Evolutionary conservation across 164 flowering plant genomes (phyloP), one percentile per base, ranked within the genome.

Genomic region (Echeveria elegans): DNA sequence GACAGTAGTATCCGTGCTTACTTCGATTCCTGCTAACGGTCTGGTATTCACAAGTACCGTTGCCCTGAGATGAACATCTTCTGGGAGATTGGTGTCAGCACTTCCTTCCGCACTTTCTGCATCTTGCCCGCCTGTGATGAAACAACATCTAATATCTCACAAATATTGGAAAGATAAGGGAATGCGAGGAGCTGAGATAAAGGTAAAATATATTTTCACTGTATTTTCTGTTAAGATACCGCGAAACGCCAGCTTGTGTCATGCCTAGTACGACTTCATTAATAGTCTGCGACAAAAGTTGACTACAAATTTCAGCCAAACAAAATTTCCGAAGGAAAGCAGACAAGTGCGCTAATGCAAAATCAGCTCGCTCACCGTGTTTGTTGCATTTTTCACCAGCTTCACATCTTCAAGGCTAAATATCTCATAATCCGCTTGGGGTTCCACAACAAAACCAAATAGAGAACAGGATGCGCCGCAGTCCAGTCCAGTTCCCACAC

Each of bases 181-280:
- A 65, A 21, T 64, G 5, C 23, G 18, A 11, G 16, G 50, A 3
- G 37, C 37, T n/a, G 1, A 10, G 0, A 0, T 6, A 52, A 23
- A 2, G 8, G 11, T 9, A 6, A 47, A 19, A 47, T n/a, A 40
- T 5, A 48, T 26, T 10, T 73, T 76, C 32, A 79, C 82, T 78
- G 29, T 79, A 75, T 73, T 63, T 70, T 64, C 77, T 69, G 61
- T 71, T 66, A 16, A 50, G 60, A 30, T 66, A 66, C 11, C 66
- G 73, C 32, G 77, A 72, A 23, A 84, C 71, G 15, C 80, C 85
- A 18, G 82, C 82, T 43, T 77, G 56, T 19, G 78, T 74, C 10
- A 82, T 71, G 61, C 83, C 83, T 24, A 76, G 11, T 10, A 74
- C 2, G 31, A 79, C 79, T 69, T 79, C 82, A 10, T 76, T 79